Percentiles rank a stretch among this genome's conserved stretches.
These are phyloP conservation scores for Saccharomycopsis selenospora DNA, from an alignment of 805 yeast genomes.

Conservation along the genomic window DNA sequence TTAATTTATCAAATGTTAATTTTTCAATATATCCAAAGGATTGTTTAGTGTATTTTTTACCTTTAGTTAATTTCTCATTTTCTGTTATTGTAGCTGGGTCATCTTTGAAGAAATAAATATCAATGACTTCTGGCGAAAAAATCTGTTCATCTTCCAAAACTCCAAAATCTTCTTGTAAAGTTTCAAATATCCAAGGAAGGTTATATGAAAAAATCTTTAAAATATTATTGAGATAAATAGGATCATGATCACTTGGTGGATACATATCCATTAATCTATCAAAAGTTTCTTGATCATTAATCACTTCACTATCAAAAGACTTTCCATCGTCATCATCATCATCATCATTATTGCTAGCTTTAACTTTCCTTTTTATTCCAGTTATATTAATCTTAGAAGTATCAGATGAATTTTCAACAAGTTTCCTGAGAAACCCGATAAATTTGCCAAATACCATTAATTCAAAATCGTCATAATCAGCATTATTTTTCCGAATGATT, in stretches of 20 bases:
- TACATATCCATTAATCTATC: conserved; percentile 55
- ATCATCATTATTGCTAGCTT: too few relatives aligned
- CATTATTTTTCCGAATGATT: conserved; percentile 88
- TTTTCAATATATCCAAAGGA: conserved; percentile 20
- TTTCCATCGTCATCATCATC: not conserved
- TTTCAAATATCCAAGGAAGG: conserved; percentile 53
- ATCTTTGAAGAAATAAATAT: conserved; percentile 12
- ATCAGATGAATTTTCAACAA: too few relatives aligned
- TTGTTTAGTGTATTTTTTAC: conserved; percentile 12
- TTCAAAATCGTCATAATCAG: conserved; percentile 81
- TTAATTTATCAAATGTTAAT: conserved; percentile 83
- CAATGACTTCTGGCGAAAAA: conserved; percentile 6
- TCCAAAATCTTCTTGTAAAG: conserved; percentile 30
- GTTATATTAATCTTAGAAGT: too few relatives aligned
- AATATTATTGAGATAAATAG: conserved; percentile 83
- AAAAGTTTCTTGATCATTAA: conserved; percentile 18
- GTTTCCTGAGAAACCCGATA: not conserved
- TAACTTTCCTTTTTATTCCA: too few relatives aligned
- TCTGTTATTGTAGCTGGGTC: conserved; percentile 4
- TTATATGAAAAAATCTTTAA: conserved; percentile 68
- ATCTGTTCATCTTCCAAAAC: conserved; percentile 8
- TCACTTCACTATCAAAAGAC: conserved; percentile 12
- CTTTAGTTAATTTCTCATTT: not conserved
- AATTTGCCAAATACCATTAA: conserved; percentile 26
- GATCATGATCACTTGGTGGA: conserved; percentile 93